Percentiles rank a stretch among this genome's conserved stretches.
phyloP scores from a whole-genome alignment of 2,329 filamentous ascomycete genomes.

The Neofusicoccum sp. region DNA sequence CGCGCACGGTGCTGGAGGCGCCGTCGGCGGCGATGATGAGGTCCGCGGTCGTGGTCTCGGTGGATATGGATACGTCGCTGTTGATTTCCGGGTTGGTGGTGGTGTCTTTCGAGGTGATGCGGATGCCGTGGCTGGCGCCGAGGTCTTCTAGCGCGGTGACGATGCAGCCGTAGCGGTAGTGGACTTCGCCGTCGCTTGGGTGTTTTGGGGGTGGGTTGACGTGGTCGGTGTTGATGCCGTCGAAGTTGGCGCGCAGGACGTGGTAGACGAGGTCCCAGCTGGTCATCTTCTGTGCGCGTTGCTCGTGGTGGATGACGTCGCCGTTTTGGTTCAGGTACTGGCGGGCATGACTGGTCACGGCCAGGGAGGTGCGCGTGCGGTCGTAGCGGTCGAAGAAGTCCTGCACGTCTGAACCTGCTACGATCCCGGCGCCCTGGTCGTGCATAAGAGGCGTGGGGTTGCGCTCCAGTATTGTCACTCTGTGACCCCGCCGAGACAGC shows the following conservation, averaged over 20 bases:
- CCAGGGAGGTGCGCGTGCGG: constrained; percentile 26
- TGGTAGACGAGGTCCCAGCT: constrained; percentile 37
- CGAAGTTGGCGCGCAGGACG: constrained; percentile 32
- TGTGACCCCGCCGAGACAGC: constrained; percentile 28
- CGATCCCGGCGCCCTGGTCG: constrained; percentile 35
- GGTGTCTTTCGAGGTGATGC: no score
- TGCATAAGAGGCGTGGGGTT: constrained; percentile 31
- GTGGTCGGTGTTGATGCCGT: constrained; percentile 30
- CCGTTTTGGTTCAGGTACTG: constrained; percentile 32
- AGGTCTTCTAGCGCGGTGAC: neutral
- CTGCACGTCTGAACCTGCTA: constrained; percentile 31
- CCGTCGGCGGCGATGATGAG: constrained; percentile 33
- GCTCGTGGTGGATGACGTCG: constrained; percentile 28
- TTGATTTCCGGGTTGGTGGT: constrained; percentile 17
- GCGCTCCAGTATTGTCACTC: constrained; percentile 33
- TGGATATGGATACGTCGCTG: constrained; percentile 23
- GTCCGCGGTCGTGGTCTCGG: constrained; percentile 27
- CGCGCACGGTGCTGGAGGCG: constrained; percentile 31
- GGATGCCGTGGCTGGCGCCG: constrained; percentile 23
- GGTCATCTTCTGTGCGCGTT: constrained; percentile 36
- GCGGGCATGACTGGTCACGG: constrained; percentile 27
- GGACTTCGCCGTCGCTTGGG: constrained; percentile 21
- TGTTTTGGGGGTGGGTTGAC: constrained; percentile 23
- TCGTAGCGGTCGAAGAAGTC: constrained; percentile 31
- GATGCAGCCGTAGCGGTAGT: constrained; percentile 25